Conservation (phyloP, 2,329 filamentous ascomycete species). For the Colletotrichum ledebouriae region DNA sequence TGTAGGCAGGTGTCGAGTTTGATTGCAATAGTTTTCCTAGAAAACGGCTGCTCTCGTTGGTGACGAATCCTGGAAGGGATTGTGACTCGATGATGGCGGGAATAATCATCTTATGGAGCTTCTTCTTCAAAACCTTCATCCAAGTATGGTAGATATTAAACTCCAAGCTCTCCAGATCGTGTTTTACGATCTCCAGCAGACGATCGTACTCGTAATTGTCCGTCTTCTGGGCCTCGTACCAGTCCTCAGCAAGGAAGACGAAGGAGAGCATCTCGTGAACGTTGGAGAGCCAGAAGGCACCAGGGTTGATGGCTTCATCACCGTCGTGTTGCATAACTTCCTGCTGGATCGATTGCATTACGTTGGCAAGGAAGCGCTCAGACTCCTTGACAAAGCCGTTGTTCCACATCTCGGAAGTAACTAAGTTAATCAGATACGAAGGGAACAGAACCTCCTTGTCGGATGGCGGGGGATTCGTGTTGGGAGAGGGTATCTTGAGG, state of each 20-base stretch:
- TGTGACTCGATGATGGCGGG: constrained; percentile 99
- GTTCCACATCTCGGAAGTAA: constrained; percentile 99
- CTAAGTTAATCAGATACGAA: constrained; percentile 97
- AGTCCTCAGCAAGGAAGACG: constrained; percentile 98
- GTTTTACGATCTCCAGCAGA: constrained; percentile 97
- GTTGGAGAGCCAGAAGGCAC: constrained; percentile 98
- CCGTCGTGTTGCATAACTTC: constrained; percentile 99
- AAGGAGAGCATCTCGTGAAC: constrained; percentile 99
- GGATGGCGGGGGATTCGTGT: constrained; percentile 87
- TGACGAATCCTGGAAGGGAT: constrained; percentile 97
- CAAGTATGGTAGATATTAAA: constrained; percentile 99
- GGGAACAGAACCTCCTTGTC: constrained; percentile 99
- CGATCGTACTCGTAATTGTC: constrained; percentile 99
- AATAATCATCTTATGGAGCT: constrained; percentile 99
- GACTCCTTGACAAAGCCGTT: constrained; percentile 99
- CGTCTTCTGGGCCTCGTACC: constrained; percentile 99
- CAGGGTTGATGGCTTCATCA: constrained; percentile 96
- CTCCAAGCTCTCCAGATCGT: constrained; percentile 96
- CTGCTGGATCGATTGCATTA: constrained; percentile 99
- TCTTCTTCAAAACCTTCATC: constrained; percentile 99
- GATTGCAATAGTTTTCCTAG: constrained; percentile 94
- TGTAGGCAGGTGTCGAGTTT: constrained; percentile 93
- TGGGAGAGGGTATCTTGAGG: constrained; percentile 93
- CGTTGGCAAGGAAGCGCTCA: constrained; percentile 97
- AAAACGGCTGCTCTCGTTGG: constrained; percentile 98